A percentile compares a stretch with the other conserved stretches of the same genome.
Conservation (phyloP, 192 early-diverging fungal genomes). For the Coemansia furcata region DNA sequence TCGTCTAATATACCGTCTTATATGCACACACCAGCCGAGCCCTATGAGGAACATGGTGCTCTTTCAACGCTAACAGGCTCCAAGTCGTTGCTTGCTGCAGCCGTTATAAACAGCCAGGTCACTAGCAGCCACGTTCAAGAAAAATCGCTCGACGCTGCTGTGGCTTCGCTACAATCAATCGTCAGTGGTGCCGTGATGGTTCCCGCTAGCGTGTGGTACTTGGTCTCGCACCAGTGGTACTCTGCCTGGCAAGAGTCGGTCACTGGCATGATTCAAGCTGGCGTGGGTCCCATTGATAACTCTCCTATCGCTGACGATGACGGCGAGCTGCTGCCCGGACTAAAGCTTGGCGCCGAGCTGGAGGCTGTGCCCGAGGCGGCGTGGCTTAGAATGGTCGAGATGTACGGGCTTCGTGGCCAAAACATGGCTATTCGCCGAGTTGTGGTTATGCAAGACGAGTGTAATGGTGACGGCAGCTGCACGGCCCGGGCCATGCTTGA, state of each 20-base stretch:
- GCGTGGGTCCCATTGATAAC: constrained; percentile 55
- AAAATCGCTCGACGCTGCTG: constrained; percentile 9
- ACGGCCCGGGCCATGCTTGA: constrained; percentile 10
- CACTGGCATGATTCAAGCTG: constrained; percentile 17
- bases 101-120: background rate
- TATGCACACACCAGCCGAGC: constrained; percentile 37
- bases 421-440: constrained; percentile 10
- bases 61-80: background rate
- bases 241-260: constrained; percentile 46
- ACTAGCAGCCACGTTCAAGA: background rate
- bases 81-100: background rate
- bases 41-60: constrained; percentile 17
- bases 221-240: constrained; percentile 52
- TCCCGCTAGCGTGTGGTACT: constrained; percentile 51
- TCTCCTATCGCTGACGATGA: constrained; percentile 24
- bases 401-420: constrained; percentile 38
- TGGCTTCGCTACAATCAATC: constrained; percentile 16
- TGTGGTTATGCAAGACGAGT: constrained; percentile 5
- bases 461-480: background rate
- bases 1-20: constrained; percentile 21
- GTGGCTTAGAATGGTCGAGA: constrained; percentile 51
- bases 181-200: constrained; percentile 23
- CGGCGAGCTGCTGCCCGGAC: constrained; percentile 35
- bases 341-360: constrained; percentile 30
- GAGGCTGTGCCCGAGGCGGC: constrained; percentile 47